phyloP scores from a whole-genome alignment of 2,329 filamentous ascomycete genomes.

The Hypoxylon sp. region DNA sequence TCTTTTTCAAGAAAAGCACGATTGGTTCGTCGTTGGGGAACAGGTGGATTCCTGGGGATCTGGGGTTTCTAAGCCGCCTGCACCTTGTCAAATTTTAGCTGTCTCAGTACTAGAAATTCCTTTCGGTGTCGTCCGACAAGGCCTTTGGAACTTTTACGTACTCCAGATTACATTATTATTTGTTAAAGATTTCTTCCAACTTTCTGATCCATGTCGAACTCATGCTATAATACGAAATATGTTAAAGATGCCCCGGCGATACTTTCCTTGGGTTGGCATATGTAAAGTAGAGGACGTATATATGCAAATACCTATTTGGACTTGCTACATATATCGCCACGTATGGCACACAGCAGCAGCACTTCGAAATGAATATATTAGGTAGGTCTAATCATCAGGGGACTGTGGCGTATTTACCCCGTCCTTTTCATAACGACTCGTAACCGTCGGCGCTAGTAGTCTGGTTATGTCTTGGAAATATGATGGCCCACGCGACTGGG shows the following conservation, averaged over 20 bases:
- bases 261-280: conserved; percentile 26
- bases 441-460: conserved; percentile 28
- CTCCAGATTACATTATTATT: conserved; percentile 21
- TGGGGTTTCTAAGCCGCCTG: conserved; percentile 19
- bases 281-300: not conserved
- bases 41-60: conserved; percentile 6
- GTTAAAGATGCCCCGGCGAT: not conserved
- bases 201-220: conserved; percentile 5
- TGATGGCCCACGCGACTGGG: conserved; percentile 36
- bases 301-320: not conserved
- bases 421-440: conserved; percentile 24
- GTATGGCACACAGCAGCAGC: too few species aligned
- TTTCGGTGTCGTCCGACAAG: conserved; percentile 27
- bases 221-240: not conserved
- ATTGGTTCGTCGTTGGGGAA: conserved; percentile 3
- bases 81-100: not conserved
- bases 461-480: conserved; percentile 34
- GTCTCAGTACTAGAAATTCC: not conserved
- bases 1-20: not conserved
- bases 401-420: conserved; percentile 38
- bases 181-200: conserved; percentile 14
- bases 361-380: conserved; percentile 11
- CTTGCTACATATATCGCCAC: not conserved
- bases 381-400: conserved; percentile 24
- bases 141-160: conserved; percentile 25